Percentiles rank a stretch among this genome's conserved stretches.
These are phyloP conservation scores for Sarcomyxa edulis DNA, from an alignment of 768 basidiomycete genomes.

Conservation along the genomic window DNA sequence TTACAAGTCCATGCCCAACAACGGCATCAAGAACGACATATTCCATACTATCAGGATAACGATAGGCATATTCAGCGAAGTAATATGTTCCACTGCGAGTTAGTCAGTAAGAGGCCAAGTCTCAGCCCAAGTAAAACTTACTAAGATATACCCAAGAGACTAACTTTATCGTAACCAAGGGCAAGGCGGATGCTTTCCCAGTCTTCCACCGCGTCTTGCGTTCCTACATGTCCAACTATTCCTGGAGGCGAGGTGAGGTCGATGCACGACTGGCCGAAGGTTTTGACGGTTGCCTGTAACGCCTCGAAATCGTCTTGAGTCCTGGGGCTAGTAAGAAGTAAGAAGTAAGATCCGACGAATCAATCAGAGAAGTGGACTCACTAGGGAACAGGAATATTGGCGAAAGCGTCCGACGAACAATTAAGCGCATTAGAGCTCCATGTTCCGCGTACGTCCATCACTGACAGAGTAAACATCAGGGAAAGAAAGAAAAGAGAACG, in stretches of 20 bases:
- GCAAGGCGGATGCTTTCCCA: constrained; percentile 12
- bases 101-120: too few species aligned
- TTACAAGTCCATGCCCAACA: constrained; percentile 14
- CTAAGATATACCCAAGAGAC: constrained; percentile 12
- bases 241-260: constrained; percentile 10
- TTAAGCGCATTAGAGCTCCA: too few species aligned
- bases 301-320: too few species aligned
- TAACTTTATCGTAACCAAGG: constrained; percentile 10
- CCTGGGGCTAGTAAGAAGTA: too few species aligned
- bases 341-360: too few species aligned
- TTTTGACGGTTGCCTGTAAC: constrained; percentile 6
- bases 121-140: constrained; percentile 3
- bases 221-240: constrained; percentile 12
- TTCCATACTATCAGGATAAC: constrained; percentile 10
- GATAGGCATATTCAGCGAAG: constrained; percentile 9
- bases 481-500: too few species aligned
- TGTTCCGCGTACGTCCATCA: too few species aligned
- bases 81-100: constrained; percentile 13
- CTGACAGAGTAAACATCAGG: too few species aligned
- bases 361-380: too few species aligned
- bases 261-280: constrained; percentile 9
- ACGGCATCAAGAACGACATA: constrained; percentile 13
- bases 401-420: too few species aligned
- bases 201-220: constrained; percentile 13
- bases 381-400: too few species aligned